Conservation (phyloP, 23 red algal species). For the Gracilaria vermiculophylla region DNA sequence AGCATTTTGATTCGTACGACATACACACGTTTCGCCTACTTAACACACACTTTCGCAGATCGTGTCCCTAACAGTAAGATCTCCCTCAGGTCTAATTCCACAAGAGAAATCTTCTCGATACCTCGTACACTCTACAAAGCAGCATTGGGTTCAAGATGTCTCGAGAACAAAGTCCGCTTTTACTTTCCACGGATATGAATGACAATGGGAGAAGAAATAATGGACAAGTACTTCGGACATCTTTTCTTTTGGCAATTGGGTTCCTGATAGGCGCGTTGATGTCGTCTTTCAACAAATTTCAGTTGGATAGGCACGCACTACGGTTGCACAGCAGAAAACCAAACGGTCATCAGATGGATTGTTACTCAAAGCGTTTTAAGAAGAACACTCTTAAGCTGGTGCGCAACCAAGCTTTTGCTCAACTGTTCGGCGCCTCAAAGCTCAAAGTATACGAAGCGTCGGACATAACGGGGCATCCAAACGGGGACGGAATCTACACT, state of each 20-base stretch:
- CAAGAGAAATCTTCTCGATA: too few species aligned
- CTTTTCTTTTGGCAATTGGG: neutral
- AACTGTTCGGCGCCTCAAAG: neutral
- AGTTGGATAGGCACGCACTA: neutral
- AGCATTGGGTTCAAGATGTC: too few species aligned
- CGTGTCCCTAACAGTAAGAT: too few species aligned
- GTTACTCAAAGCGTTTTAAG: neutral
- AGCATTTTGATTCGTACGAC: too few species aligned
- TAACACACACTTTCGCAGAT: too few species aligned
- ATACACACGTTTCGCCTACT: too few species aligned
- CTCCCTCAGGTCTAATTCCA: too few species aligned
- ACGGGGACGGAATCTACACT: neutral
- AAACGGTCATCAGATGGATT: conserved; percentile 25
- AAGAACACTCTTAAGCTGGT: conserved; percentile 5
- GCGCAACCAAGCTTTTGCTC: neutral
- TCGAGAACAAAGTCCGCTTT: neutral
- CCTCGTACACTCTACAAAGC: too few species aligned
- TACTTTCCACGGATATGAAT: neutral
- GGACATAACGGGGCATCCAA: conserved; percentile 7
- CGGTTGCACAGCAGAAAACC: neutral
- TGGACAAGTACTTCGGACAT: neutral
- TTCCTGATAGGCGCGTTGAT: neutral
- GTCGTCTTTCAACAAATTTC: neutral
- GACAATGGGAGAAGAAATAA: neutral
- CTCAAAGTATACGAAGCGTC: conserved; percentile 48